Base-by-base conservation (phyloP, 495 filamentous ascomycete species). In the Pyrenopolyporus hunteri region DNA sequence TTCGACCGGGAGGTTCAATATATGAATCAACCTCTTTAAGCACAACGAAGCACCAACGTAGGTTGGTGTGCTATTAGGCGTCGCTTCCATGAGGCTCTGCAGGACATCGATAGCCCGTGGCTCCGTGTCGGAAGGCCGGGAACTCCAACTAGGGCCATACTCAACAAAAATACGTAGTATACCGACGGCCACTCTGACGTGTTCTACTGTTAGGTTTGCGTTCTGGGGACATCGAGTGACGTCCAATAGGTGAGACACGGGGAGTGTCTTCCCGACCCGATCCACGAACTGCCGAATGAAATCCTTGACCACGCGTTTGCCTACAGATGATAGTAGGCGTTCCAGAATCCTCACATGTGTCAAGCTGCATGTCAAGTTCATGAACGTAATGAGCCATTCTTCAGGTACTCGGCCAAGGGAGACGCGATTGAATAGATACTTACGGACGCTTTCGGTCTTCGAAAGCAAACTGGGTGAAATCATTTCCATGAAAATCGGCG, bases 271-370 rank as follows among this genome's bases (percentile, higher is more conserved):
- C 5, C 14, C 26, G 33, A 40, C 16, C 2, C 17, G 8, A 39
- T 20, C 26, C 6, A 20, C n/a, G 16, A 57, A 42, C 7, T 11
- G 2, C 19, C 19, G 35, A 39, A 39, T 17, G 6, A 39, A 20
- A 1, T 6, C 10, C 17, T 11, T 13, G 32, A 42, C 6, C 7
- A 42, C 26, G 10, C 3, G 2, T n/a, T 17, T 8, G 8, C 32
- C 31, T 6, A n/a, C 13, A 19, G 23, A 31, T 25, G 8, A 2
- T 6, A 48, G 29, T 17, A 57, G 23, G 4, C 4, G n/a, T 9
- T 39, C 43, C 6, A 57, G 9, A 22, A 57, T n/a, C 33, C 6
- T 48, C 16, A 49, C 33, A 9, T 40, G 43, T 32, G 54, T 37
- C 32, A 57, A 42, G 14, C 17, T 20, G 20, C 23, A 57, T 4